Conservation (phyloP, 2,329 filamentous ascomycete species). For the Huntiella decipiens region DNA sequence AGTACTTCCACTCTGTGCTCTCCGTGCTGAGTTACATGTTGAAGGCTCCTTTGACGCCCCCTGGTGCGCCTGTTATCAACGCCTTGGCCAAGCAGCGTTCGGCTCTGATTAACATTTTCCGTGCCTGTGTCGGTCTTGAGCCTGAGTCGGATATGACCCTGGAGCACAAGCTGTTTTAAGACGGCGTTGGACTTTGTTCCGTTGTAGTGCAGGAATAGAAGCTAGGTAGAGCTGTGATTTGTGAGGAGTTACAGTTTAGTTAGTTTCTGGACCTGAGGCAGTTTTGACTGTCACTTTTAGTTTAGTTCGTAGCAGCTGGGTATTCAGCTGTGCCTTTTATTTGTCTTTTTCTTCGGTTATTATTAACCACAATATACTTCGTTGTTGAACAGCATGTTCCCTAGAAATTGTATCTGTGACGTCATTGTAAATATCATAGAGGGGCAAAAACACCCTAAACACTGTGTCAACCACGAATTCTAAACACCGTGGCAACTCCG, state of each 20-base stretch:
- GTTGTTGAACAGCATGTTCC: too few relatives aligned
- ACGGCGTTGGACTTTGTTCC: not conserved
- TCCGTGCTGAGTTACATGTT: constrained; percentile 99
- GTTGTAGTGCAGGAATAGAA: not conserved
- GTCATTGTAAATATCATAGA: too few relatives aligned
- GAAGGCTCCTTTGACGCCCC: constrained; percentile 81
- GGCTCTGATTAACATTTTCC: constrained; percentile 94
- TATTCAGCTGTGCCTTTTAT: too few relatives aligned
- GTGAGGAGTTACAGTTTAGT: constrained; percentile 1
- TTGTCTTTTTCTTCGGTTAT: too few relatives aligned
- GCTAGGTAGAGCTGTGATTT: not conserved
- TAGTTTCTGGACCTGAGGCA: too few relatives aligned
- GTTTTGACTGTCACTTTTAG: too few relatives aligned
- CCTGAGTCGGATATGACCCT: constrained; percentile 98
- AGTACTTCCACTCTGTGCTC: constrained; percentile 90
- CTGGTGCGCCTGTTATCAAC: constrained; percentile 90
- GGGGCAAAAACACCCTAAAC: too few relatives aligned
- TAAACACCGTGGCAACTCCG: too few relatives aligned
- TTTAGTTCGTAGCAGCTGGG: too few relatives aligned
- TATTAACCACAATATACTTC: too few relatives aligned
- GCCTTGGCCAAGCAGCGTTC: constrained; percentile 88
- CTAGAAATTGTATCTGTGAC: too few relatives aligned
- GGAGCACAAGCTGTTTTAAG: constrained; percentile 88
- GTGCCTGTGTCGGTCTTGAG: constrained; percentile 87
- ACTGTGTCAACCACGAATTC: too few relatives aligned